phyloP scores from a whole-genome alignment of 2,329 filamentous ascomycete species.

The Cercospora zeina region DNA sequence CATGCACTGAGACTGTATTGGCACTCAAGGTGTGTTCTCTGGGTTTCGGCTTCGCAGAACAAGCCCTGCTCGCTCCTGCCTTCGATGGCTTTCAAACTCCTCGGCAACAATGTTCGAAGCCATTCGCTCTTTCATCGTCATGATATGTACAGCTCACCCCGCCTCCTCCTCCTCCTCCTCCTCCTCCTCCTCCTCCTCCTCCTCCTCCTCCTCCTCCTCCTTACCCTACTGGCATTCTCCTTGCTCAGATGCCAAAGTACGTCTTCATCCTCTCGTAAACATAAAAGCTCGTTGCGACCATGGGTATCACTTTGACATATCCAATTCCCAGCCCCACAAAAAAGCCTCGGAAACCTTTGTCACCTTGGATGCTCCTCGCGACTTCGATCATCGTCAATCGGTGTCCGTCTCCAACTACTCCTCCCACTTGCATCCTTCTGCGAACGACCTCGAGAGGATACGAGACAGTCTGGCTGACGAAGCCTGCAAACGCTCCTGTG shows the following conservation, averaged over 20 bases:
- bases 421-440: conserved; percentile 92
- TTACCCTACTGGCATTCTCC: not conserved
- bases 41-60: too few species aligned
- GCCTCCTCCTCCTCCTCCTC: too few species aligned
- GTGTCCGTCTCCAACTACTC: conserved; percentile 87
- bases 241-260: conserved; percentile 50
- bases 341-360: conserved; percentile 78
- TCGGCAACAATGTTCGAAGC: too few species aligned
- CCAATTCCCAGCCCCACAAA: conserved; percentile 93
- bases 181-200: too few species aligned
- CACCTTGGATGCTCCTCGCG: conserved; percentile 68
- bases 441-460: conserved; percentile 94
- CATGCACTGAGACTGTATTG: not conserved
- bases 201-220: too few species aligned
- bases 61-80: too few species aligned
- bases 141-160: not conserved
- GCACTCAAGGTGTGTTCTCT: not conserved
- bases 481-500: conserved; percentile 80
- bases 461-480: conserved; percentile 86
- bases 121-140: not conserved
- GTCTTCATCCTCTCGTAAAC: conserved; percentile 66
- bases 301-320: conserved; percentile 89
- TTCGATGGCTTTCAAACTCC: too few species aligned
- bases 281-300: conserved; percentile 74
- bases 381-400: conserved; percentile 78